These are phyloP conservation scores for Vaccinium corymbosum DNA, from an alignment of 148 eudicot species.

Conservation along the genomic window DNA sequence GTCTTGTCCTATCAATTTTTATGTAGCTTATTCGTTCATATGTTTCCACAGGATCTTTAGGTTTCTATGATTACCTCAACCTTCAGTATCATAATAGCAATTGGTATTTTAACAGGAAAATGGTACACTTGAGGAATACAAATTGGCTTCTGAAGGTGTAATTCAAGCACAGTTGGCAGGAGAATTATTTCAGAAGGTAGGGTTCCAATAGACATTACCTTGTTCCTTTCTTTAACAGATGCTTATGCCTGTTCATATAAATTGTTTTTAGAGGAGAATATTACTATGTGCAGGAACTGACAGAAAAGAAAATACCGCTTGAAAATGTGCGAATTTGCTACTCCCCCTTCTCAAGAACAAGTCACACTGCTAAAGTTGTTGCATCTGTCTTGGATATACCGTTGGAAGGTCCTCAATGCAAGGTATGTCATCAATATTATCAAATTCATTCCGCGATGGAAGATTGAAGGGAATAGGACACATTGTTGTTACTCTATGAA, in stretches of 20 bases:
- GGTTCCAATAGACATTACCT: background rate
- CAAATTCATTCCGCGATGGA: slow-evolving; percentile 9
- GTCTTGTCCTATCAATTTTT: background rate
- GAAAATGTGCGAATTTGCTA: slow-evolving; percentile 80
- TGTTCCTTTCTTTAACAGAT: background rate
- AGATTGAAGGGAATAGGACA: background rate
- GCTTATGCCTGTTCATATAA: background rate
- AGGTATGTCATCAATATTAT: slow-evolving; percentile 38
- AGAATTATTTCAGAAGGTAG: slow-evolving; percentile 64
- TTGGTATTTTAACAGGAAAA: slow-evolving; percentile 59
- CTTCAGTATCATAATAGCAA: background rate
- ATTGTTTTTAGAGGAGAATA: background rate
- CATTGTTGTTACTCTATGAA: background rate
- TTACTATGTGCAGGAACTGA: slow-evolving; percentile 52
- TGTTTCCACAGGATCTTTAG: background rate
- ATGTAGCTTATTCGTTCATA: background rate
- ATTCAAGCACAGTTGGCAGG: slow-evolving; percentile 76
- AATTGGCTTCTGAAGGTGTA: slow-evolving; percentile 71
- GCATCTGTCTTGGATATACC: slow-evolving; percentile 73
- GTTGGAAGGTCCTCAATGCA: slow-evolving; percentile 77
- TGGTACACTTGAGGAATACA: slow-evolving; percentile 72
- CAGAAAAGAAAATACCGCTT: slow-evolving; percentile 44
- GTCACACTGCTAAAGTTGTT: slow-evolving; percentile 75
- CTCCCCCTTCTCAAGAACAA: slow-evolving; percentile 92
- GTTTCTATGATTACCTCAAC: background rate